Evolutionary conservation across 73 alveolate genomes (phyloP).

Genomic region (Paraurostyla sp.): DNA sequence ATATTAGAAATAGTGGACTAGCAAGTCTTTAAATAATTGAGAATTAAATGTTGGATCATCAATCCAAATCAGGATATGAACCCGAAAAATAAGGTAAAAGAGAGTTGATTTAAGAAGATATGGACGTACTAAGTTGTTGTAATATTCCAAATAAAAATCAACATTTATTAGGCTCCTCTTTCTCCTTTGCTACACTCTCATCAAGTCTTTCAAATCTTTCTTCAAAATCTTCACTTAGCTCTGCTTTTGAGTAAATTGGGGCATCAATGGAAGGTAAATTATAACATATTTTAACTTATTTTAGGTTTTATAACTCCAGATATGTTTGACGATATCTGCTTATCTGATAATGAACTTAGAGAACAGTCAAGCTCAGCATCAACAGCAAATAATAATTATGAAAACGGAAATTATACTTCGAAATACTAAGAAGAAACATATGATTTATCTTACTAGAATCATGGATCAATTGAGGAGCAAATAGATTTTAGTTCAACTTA

Average conservation of each 20-base stretch:
- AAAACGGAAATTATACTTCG: background rate
- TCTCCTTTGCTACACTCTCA: conserved; percentile 22
- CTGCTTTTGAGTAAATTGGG: conserved; percentile 39
- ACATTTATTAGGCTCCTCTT: conserved; percentile 45
- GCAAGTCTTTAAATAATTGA: background rate
- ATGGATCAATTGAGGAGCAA: background rate
- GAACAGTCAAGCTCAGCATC: background rate
- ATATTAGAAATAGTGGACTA: background rate
- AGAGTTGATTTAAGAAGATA: background rate
- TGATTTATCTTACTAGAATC: too few relatives aligned
- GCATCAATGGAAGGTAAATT: conserved; percentile 39
- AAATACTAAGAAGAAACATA: too few relatives aligned
- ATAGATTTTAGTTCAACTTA: background rate
- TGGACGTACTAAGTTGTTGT: conserved; percentile 29
- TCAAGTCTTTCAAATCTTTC: conserved; percentile 4
- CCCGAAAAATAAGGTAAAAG: background rate
- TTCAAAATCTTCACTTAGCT: background rate
- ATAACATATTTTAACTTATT: background rate
- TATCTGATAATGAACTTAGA: background rate
- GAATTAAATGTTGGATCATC: background rate
- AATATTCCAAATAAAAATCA: conserved; percentile 45
- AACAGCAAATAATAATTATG: background rate
- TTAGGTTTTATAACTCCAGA: background rate
- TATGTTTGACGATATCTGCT: background rate
- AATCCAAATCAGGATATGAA: background rate